phyloP scores from a whole-genome alignment of 2,329 filamentous ascomycete genomes.

The Curvularia sp. region DNA sequence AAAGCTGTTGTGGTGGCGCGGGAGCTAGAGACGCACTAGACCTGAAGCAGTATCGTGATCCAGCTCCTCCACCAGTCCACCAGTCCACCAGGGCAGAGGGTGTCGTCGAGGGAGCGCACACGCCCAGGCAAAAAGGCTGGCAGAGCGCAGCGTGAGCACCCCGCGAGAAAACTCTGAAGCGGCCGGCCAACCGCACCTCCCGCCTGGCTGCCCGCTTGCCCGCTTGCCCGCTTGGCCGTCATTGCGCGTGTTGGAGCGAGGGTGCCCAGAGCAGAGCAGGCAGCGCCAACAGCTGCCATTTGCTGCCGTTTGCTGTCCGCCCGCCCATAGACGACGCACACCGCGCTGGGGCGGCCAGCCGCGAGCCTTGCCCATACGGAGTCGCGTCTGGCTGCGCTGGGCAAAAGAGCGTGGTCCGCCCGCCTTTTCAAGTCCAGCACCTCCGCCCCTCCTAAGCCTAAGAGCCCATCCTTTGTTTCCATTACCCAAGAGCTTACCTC shows the following conservation, averaged over 20 bases:
- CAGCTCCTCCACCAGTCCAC: slow-evolving; percentile 26
- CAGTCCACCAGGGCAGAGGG: not conserved
- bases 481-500: slow-evolving; percentile 60
- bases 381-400: slow-evolving; percentile 21
- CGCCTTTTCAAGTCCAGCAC: slow-evolving; percentile 47
- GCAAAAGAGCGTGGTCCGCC: slow-evolving; percentile 37
- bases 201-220: not conserved
- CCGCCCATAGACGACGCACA: not conserved
- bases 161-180: slow-evolving; percentile 40
- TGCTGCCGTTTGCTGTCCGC: slow-evolving; percentile 20
- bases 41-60: slow-evolving; percentile 20
- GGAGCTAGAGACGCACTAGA: slow-evolving; percentile 28
- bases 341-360: slow-evolving; percentile 26
- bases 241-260: slow-evolving; percentile 18
- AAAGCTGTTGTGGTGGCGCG: slow-evolving; percentile 28
- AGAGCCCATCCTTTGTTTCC: slow-evolving; percentile 49
- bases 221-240: slow-evolving; percentile 27
- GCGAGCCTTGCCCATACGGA: slow-evolving; percentile 29
- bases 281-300: slow-evolving; percentile 28
- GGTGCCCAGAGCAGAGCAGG: slow-evolving; percentile 22
- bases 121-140: not conserved
- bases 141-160: slow-evolving; percentile 27
- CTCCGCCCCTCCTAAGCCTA: slow-evolving; percentile 43
- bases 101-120: slow-evolving; percentile 18
- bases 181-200: slow-evolving; percentile 28